Conservation (phyloP, 1,284 basidiomycete species). For the Leccinum pallidistipes region DNA sequence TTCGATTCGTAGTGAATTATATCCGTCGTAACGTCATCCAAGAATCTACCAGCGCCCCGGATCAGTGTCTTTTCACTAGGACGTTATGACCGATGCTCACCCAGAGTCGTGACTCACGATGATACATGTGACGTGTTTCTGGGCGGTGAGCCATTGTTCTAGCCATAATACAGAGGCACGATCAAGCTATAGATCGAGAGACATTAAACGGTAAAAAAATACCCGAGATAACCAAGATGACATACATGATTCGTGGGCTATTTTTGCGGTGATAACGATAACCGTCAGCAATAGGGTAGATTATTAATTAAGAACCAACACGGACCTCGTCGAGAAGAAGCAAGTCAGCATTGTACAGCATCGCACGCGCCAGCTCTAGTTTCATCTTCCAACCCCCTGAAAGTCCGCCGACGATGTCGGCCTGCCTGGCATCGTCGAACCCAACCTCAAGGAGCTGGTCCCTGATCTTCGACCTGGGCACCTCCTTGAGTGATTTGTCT, state of each 20-base stretch:
- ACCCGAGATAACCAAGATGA: slow-evolving; percentile 25
- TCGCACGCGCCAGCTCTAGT: slow-evolving; percentile 89
- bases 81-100: slow-evolving; percentile 43
- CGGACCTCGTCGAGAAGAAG: slow-evolving; percentile 82
- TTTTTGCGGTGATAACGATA: slow-evolving; percentile 21
- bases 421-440: slow-evolving; percentile 87
- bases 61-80: slow-evolving; percentile 16
- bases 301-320: slow-evolving; percentile 23
- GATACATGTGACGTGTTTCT: slow-evolving; percentile 87
- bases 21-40: slow-evolving; percentile 97
- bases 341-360: slow-evolving; percentile 95
- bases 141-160: slow-evolving; percentile 83
- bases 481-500: slow-evolving; percentile 63
- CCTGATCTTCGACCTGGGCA: slow-evolving; percentile 69
- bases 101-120: slow-evolving; percentile 98
- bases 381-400: slow-evolving; percentile 99
- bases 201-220: slow-evolving; percentile 23
- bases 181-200: slow-evolving; percentile 61
- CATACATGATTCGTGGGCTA: slow-evolving; percentile 92
- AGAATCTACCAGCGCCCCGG: slow-evolving; percentile 57
- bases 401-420: slow-evolving; percentile 84
- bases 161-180: slow-evolving; percentile 92
- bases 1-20: slow-evolving; percentile 98
- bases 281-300: slow-evolving; percentile 16
- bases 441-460: slow-evolving; percentile 85